A percentile compares a stretch with the other conserved stretches of the same genome.
These are phyloP conservation scores for Pascua guehoae DNA, from an alignment of 1,284 basidiomycete genomes.

Conservation along the genomic window DNA sequence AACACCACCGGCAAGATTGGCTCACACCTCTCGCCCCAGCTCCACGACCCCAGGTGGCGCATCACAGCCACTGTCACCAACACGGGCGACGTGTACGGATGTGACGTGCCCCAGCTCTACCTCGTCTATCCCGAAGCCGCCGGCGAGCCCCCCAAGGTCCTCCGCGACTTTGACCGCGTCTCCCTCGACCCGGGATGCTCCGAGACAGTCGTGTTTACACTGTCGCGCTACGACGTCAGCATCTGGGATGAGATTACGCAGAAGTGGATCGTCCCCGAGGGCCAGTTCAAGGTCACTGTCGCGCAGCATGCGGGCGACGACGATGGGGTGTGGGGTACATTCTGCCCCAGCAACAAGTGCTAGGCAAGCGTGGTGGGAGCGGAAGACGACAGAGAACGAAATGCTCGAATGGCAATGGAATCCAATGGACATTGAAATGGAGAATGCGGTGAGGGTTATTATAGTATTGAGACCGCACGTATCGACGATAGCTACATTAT, in stretches of 20 bases:
- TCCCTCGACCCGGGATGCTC: conserved; percentile 41
- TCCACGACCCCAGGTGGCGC: conserved; percentile 45
- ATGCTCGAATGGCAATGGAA: no score
- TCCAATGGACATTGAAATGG: no score
- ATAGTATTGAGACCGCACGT: no score
- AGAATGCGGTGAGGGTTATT: no score
- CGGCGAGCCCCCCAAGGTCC: conserved; percentile 47
- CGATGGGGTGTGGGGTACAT: background rate
- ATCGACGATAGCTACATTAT: no score
- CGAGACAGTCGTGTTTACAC: conserved; percentile 37
- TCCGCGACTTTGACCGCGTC: conserved; percentile 45
- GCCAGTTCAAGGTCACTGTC: conserved; percentile 44
- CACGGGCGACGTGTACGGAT: conserved; percentile 48
- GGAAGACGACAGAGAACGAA: no score
- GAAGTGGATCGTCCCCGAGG: conserved; percentile 47
- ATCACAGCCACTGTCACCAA: conserved; percentile 51
- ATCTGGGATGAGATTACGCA: conserved; percentile 49
- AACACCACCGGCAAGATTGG: background rate
- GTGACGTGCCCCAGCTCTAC: conserved; percentile 50
- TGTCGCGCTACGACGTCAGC: conserved; percentile 49
- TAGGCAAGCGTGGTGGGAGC: no score
- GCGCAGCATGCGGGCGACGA: conserved; percentile 20
- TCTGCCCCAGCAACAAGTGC: no score
- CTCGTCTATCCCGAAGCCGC: conserved; percentile 44
- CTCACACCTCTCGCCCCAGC: conserved; percentile 7